Evolutionary conservation across 164 flowering plant species (phyloP).

Genomic region (Kalanchoe fedtschenkoi): DNA sequence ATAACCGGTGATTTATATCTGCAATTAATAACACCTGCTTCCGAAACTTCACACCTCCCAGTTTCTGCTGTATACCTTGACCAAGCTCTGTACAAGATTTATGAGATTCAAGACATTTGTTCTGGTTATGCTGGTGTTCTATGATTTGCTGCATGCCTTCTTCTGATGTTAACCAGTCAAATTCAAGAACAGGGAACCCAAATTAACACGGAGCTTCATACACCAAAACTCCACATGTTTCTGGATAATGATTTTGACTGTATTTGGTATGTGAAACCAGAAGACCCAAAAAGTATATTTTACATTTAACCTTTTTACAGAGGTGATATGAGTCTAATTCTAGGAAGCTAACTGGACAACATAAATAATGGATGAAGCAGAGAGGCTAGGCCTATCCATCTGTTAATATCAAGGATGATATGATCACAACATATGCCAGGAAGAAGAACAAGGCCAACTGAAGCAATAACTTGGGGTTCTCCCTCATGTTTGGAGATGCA

Average conservation of each 20-base stretch:
- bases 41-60: too few relatives aligned
- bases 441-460: constrained; percentile 84
- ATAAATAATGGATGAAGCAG: background rate
- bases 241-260: background rate
- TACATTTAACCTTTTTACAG: background rate
- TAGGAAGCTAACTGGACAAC: background rate
- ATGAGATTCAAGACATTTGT: too few relatives aligned
- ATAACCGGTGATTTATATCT: too few relatives aligned
- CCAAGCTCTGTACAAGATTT: too few relatives aligned
- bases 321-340: background rate
- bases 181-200: too few relatives aligned
- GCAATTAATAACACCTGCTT: too few relatives aligned
- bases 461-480: constrained; percentile 84
- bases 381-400: constrained; percentile 27
- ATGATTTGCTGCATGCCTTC: too few relatives aligned
- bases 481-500: constrained; percentile 91
- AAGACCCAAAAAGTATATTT: background rate
- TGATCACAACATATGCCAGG: constrained; percentile 80
- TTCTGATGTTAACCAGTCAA: too few relatives aligned
- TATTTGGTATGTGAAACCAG: background rate
- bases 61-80: too few relatives aligned
- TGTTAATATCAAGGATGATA: constrained; percentile 85
- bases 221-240: background rate
- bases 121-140: too few relatives aligned
- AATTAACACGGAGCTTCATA: background rate